These are phyloP conservation scores for Fusarium praegraminearum DNA, from an alignment of 2,329 filamentous ascomycete genomes.

Conservation along the genomic window DNA sequence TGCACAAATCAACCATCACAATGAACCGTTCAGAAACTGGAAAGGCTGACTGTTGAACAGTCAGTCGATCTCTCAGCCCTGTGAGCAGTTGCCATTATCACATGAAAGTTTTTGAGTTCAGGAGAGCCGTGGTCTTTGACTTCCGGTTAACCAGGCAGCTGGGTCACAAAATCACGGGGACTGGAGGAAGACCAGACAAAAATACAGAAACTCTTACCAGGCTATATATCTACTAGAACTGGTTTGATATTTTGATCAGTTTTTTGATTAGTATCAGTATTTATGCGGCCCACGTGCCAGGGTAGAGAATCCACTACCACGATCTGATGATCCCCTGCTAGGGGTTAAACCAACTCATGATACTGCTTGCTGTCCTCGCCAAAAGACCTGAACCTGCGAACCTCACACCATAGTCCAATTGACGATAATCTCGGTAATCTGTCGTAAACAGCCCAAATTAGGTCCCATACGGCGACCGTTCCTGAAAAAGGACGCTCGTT, in stretches of 20 bases:
- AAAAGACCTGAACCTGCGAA: conserved; percentile 14
- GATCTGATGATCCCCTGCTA: conserved; percentile 28
- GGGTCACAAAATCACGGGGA: too few relatives aligned
- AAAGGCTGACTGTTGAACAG: background rate
- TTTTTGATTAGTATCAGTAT: too few relatives aligned
- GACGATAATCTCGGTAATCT: background rate
- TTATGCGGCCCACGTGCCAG: too few relatives aligned
- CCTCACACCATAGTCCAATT: conserved; percentile 24
- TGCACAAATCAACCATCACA: background rate
- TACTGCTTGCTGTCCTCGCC: background rate
- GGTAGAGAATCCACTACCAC: conserved; percentile 1
- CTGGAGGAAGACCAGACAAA: too few relatives aligned
- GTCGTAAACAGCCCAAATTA: background rate
- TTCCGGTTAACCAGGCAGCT: conserved; percentile 6
- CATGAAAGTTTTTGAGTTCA: conserved; percentile 15
- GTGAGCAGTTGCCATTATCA: conserved; percentile 6
- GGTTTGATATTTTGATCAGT: too few relatives aligned
- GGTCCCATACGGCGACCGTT: conserved; percentile 8
- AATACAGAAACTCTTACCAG: too few relatives aligned
- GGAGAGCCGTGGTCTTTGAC: background rate
- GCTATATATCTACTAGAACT: too few relatives aligned
- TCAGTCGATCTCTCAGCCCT: background rate
- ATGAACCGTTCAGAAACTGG: background rate
- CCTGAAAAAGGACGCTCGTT: conserved; percentile 25
- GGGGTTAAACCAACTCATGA: conserved; percentile 35